phyloP scores from a whole-genome alignment of 2,329 filamentous ascomycete species.

The Colletotrichum sp. region DNA sequence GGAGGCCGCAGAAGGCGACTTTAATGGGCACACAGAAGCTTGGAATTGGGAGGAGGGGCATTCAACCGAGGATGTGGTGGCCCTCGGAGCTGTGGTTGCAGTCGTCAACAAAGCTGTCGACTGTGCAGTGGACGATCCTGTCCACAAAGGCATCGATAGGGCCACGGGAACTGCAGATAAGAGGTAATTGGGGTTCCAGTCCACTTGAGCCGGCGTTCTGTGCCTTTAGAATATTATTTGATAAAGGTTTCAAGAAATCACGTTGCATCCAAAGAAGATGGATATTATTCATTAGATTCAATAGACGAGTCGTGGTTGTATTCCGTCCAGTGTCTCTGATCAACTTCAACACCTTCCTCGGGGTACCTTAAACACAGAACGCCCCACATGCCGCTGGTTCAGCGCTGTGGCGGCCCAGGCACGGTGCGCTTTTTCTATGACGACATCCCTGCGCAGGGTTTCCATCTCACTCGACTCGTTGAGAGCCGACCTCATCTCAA shows the following conservation, averaged over 20 bases:
- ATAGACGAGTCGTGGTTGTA: too few species aligned
- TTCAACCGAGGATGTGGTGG: not conserved
- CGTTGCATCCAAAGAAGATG: too few species aligned
- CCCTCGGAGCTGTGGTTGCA: not conserved
- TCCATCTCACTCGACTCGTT: not conserved
- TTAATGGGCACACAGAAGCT: not conserved
- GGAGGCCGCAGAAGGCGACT: not conserved
- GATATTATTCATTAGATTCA: too few species aligned
- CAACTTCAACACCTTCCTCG: too few species aligned
- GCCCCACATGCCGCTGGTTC: not conserved
- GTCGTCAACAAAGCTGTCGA: not conserved
- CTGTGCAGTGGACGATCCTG: not conserved
- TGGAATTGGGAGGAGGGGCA: not conserved
- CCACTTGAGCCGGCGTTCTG: too few species aligned
- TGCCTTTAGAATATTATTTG: too few species aligned
- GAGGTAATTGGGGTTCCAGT: not conserved
- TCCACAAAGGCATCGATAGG: not conserved
- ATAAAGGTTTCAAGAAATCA: fast-evolving
- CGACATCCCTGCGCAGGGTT: not conserved
- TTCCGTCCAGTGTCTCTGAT: too few species aligned
- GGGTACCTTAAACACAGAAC: not conserved
- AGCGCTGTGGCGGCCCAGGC: not conserved
- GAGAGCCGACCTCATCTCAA: not conserved
- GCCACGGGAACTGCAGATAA: not conserved
- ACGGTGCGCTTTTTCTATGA: not conserved